A percentile compares a stretch with the other conserved stretches of the same genome.
Evolutionary conservation across 1,284 basidiomycete species (phyloP).

Genomic region (Xerocomus minutiporus): DNA sequence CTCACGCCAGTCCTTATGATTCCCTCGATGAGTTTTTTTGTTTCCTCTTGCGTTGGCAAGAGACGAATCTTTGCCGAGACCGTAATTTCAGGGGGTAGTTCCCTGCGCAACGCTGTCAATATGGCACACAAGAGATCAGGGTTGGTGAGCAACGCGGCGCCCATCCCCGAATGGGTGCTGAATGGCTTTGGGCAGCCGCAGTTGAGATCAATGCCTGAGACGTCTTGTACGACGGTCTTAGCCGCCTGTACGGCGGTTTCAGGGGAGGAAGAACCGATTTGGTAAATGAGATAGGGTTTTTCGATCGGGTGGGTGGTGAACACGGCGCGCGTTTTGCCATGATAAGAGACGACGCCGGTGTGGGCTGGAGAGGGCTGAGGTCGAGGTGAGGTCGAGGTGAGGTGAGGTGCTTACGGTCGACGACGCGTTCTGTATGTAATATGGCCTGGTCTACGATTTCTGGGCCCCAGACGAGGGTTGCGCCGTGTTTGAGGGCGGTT

Average conservation of each 20-base stretch:
- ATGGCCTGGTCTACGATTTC: conserved; percentile 98
- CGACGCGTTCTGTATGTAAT: conserved; percentile 75
- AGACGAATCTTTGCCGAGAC: conserved; percentile 92
- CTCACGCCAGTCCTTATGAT: conserved; percentile 88
- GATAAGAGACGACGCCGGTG: conserved; percentile 88
- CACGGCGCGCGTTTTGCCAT: conserved; percentile 77
- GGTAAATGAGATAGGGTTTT: conserved; percentile 86
- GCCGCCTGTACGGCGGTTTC: conserved; percentile 91
- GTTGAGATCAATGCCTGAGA: conserved; percentile 92
- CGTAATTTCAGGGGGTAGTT: conserved; percentile 74
- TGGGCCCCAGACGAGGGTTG: conserved; percentile 94
- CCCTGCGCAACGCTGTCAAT: conserved; percentile 67
- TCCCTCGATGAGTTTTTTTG: conserved; percentile 79
- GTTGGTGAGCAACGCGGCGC: conserved; percentile 88
- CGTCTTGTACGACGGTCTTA: conserved; percentile 80
- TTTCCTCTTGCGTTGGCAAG: conserved; percentile 81
- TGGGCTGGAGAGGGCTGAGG: conserved; percentile 45
- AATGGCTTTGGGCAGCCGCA: conserved; percentile 97
- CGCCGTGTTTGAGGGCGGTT: conserved; percentile 89
- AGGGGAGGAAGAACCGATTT: conserved; percentile 89
- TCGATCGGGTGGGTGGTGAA: conserved; percentile 95
- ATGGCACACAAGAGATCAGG: conserved; percentile 90
- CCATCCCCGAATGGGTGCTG: conserved; percentile 94
- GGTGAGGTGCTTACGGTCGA: conserved; percentile 64
- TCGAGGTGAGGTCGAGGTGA: neutral